Base-by-base conservation (phyloP, 805 yeast genomes). In the Sugiyamaella chiloensis region DNA sequence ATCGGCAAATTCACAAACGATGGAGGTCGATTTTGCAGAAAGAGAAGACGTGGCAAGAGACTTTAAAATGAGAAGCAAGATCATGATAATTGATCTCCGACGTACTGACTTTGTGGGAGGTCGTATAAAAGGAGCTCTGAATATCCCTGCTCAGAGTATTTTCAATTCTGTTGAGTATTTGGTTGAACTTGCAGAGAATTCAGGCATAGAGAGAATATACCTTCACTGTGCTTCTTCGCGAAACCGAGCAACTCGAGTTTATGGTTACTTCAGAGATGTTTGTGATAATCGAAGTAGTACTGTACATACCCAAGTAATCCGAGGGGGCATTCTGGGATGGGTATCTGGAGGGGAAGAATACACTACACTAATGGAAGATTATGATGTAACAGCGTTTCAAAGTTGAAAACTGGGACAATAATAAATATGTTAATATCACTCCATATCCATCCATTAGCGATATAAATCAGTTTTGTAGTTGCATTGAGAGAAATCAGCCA, bases 311-410 rank as follows among this genome's bases (percentile, higher is more conserved):
- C 27, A 40, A 23, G 47, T 57, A 24, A 46, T 57, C 17, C 42
- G 45, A 39, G 60, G 59, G 11, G 60, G 60, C 2, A 49, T 56
- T 24, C 23, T 45, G 19, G 58, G 48, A 12, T 57, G 60, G 60
- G 58, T 56, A 14, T 32, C 47, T 5, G 57, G 59, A 2, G 60
- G 60, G 1, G 24, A 52, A 17, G 49, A 47, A 35, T 57, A 48
- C 34, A 56, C 52, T 7, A 45, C 52, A 11, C 37, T 51, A 20
- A 49, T 55, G 48, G 57, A 55, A n/a, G 58, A 53, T 32, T 56
- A 50, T 48, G 57, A 52, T 35, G 31, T 34, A 6, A 5, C 21
- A 6, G 40, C 40, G 5, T 44, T 44, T 44, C n/a, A n/a, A n/a
- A n/a, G n/a, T n/a, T n/a, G n/a, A n/a, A n/a, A n/a, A n/a, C n/a